Base-by-base conservation (phyloP, 441 rosid genomes). In the Pelargonium australe region DNA sequence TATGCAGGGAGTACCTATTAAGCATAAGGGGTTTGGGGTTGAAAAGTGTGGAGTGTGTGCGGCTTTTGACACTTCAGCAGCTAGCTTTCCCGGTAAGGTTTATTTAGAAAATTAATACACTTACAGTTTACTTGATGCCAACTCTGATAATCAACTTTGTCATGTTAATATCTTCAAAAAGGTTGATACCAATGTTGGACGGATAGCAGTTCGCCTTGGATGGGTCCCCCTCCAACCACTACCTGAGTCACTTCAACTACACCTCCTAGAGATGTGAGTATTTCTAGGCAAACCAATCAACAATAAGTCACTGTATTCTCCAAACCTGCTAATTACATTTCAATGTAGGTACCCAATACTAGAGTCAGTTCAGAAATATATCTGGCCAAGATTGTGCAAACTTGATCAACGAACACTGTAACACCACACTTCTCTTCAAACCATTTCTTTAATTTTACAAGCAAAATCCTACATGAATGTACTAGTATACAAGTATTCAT, bases 181-280 rank as follows among this genome's bases (percentile, higher is more conserved):
- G 99, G 99, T 95, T 70, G 99, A 92, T 80, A 95, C 98, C 1
- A 92, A 95, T 78, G 99, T 95, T 44, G 99, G 98, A 76, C 87
- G 97, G 43, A 95, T 95, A 77, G 99, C 98, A 10, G 98, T 95
- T 74, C 83, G 99, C 79, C 77, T 95, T 66, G 99, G 99, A 80
- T 95, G 99, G 99, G 99, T 92, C 58, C 99, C 99, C 67, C 87
- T 95, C 64, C 92, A 88, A 79, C 97, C 99, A 41, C 79, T 95
- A 76, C 99, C 99, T 17, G 98, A 92, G 70, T 85, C 95, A 75
- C 96, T 95, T 68, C 99, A 95, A 76, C 70, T 95, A 72, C 99
- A 95, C 79, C 92, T 92, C 37, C 81, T 95, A 53, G 99, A 95
- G 82, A 81, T 92, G 99, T 92, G 77, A 83, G 97, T 79, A 70